Percentiles rank a stretch among this genome's conserved stretches.
These are phyloP conservation scores for Ceriops decandra DNA, from an alignment of 345 rosid genomes.

Conservation along the genomic window DNA sequence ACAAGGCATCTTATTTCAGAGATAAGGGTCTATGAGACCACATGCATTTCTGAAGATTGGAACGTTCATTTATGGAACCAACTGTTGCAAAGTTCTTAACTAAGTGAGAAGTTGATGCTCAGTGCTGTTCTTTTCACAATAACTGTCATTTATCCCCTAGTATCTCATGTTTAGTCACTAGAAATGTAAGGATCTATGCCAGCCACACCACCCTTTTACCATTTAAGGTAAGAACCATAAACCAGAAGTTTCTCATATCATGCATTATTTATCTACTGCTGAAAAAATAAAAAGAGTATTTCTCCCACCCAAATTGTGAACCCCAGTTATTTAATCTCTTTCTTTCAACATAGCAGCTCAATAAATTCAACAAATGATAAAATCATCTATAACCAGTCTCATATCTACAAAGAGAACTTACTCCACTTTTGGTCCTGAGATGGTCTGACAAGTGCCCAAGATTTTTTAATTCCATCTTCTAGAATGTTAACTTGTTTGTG, in stretches of 20 bases:
- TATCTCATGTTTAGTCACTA: too few species aligned
- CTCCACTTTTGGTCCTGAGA: conserved; percentile 33
- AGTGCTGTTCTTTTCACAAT: background rate
- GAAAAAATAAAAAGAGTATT: background rate
- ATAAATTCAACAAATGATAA: background rate
- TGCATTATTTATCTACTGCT: background rate
- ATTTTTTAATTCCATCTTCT: conserved; percentile 74
- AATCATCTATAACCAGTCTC: background rate
- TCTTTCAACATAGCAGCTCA: background rate
- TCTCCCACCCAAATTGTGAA: background rate
- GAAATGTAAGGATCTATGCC: too few species aligned
- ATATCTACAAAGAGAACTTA: conserved; percentile 25
- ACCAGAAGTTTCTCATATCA: background rate
- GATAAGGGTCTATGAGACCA: background rate
- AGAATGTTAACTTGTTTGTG: conserved; percentile 63
- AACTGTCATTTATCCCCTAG: background rate
- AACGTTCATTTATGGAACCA: background rate
- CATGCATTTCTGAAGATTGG: background rate
- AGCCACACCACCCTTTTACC: too few species aligned
- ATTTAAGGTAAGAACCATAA: too few species aligned
- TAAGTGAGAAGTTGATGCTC: background rate
- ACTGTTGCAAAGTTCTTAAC: background rate
- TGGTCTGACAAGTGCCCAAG: conserved; percentile 55
- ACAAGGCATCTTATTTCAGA: background rate
- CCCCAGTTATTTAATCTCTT: background rate